Evolutionary conservation across 2,329 filamentous ascomycete species (phyloP), one percentile per base, ranked within the genome.

Genomic region (Penicillium occitanis): DNA sequence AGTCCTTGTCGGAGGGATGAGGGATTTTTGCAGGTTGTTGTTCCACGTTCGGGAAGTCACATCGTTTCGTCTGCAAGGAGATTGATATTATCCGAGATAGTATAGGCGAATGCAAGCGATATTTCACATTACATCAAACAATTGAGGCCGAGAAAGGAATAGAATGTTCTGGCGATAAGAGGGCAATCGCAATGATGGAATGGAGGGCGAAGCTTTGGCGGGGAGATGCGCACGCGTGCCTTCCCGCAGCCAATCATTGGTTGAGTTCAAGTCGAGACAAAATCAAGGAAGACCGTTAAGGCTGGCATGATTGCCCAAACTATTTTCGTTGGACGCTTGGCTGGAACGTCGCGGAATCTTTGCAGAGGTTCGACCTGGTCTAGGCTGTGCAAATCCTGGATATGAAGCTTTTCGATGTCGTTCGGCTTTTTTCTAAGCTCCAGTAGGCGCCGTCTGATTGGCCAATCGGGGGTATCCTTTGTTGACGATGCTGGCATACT

Each of bases 231-330:
- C 46, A 50, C 46, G 19, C 5, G 48, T 28, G 4, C 53, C 30
- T 55, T 35, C 8, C 51, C 53, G 33, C 33, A 57, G 53, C 53
- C 53, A 57, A 57, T 57, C 53, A 57, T 53, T 33, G 50, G 28
- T 28, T 11, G 25, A n/a, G 14, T n/a, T 30, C 14, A 7, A 11
- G 17, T 33, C 50, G 5, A 57, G 30, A 25, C 19, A 22, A 57
- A 57, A 57, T 25, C 53, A 57, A 40, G 53, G 53, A 37, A 57
- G 19, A 57, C 19, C 28, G 5, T 11, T 2, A n/a, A 53, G 50
- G 50, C 28, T n/a, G 48, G 6, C 11, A 17, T 51, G 5, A 30
- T 51, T 22, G 48, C 48, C 25, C 48, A 28, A 51, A 17, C 6
- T 3, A 4, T 53, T 8, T n/a, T 33, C 44, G 50, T 30, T 53